phyloP scores from a whole-genome alignment of 176 grass and related monocot species.

The Paspalum vaginatum region DNA sequence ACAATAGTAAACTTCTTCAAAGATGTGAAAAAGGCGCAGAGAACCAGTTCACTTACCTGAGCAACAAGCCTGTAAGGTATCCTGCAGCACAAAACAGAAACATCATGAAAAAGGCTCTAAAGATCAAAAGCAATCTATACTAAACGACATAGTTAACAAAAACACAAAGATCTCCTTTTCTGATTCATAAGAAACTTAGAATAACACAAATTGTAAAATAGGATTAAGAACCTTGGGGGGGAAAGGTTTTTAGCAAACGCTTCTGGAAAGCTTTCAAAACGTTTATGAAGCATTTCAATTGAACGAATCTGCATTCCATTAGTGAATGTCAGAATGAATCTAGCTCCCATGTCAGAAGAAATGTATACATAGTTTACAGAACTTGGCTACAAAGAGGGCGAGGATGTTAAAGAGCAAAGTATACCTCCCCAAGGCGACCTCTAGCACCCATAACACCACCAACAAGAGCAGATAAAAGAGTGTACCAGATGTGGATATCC shows the following conservation, averaged over 20 bases:
- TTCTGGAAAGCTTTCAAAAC: constrained; percentile 96
- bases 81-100: constrained; percentile 50
- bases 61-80: constrained; percentile 51
- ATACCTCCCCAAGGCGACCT: constrained; percentile 93
- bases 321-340: constrained; percentile 16
- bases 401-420: constrained; percentile 21
- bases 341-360: constrained; percentile 27
- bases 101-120: constrained; percentile 8
- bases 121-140: constrained; percentile 4
- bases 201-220: constrained; percentile 24
- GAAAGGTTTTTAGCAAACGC: constrained; percentile 88
- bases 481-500: constrained; percentile 99
- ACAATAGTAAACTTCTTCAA: constrained; percentile 7
- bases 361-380: constrained; percentile 16
- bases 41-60: constrained; percentile 59
- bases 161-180: not conserved
- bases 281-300: constrained; percentile 98
- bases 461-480: constrained; percentile 81
- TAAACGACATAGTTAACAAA: constrained; percentile 13
- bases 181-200: constrained; percentile 1
- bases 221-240: constrained; percentile 57
- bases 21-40: not conserved
- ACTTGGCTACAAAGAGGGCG: constrained; percentile 26
- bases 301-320: constrained; percentile 78
- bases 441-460: constrained; percentile 93